Evolutionary conservation across 2,329 filamentous ascomycete genomes (phyloP).

Genomic region (Sporothrix mexicana): DNA sequence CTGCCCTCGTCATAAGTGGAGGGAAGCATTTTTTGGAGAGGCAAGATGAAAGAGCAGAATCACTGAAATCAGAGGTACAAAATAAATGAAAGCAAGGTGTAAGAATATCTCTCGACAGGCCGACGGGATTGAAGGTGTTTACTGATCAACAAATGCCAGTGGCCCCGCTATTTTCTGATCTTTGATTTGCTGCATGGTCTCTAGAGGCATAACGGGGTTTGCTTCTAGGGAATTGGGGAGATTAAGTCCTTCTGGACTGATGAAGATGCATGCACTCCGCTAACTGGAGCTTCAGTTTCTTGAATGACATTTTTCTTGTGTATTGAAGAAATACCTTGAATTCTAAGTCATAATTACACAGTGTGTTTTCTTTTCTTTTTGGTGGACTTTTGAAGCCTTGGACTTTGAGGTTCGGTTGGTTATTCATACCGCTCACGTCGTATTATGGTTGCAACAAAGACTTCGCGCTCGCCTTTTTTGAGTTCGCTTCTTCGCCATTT

Average conservation of each 20-base stretch:
- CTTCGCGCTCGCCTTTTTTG: neutral
- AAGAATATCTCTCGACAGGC: neutral
- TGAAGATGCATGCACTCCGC: too few species aligned
- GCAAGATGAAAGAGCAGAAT: neutral
- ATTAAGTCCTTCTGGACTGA: neutral
- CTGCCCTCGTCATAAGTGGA: neutral
- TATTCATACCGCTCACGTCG: too few species aligned
- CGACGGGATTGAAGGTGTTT: neutral
- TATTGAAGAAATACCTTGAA: too few species aligned
- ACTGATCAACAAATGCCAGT: neutral
- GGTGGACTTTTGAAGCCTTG: neutral
- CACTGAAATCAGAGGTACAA: neutral
- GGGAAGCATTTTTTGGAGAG: neutral
- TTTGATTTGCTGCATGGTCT: neutral
- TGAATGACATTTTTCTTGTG: too few species aligned
- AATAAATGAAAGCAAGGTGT: neutral
- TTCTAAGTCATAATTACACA: too few species aligned
- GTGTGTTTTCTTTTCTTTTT: too few species aligned
- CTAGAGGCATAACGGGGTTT: constrained; percentile 4
- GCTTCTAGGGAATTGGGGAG: neutral
- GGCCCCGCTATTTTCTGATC: neutral
- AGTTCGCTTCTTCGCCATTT: neutral
- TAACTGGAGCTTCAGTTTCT: too few species aligned
- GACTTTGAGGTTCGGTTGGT: too few species aligned
- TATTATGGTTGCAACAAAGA: too few species aligned